Conservation (phyloP, 1,284 basidiomycete genomes). For the Cutaneotrichosporon spelunceum region DNA sequence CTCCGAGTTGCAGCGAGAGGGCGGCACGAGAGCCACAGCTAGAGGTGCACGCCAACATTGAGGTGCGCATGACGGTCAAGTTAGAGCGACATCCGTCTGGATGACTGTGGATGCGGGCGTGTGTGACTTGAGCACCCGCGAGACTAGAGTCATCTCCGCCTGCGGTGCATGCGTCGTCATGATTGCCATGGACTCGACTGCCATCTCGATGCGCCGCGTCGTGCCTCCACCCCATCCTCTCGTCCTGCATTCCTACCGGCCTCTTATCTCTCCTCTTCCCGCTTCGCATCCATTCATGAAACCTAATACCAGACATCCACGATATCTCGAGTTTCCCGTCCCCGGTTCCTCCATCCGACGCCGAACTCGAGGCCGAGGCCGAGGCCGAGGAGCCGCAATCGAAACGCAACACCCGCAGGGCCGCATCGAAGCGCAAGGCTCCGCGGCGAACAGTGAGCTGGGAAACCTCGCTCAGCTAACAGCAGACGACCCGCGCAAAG, state of each 20-base stretch:
- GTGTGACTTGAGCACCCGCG: background rate
- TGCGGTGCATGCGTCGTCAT: background rate
- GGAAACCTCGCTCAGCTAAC: background rate
- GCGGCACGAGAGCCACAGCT: background rate
- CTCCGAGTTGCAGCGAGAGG: background rate
- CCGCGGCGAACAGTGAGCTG: background rate
- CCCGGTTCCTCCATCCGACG: constrained; percentile 34
- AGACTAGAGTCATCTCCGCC: background rate
- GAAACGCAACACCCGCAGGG: background rate
- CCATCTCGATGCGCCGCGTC: background rate
- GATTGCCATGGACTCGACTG: background rate
- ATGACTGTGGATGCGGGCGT: background rate
- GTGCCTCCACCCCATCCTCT: background rate
- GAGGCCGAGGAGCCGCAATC: background rate
- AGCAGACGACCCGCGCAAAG: background rate
- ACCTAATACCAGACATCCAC: constrained; percentile 31
- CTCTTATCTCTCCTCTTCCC: background rate
- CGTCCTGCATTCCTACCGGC: background rate
- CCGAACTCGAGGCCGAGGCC: constrained; percentile 8
- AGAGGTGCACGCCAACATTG: background rate
- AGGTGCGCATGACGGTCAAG: background rate
- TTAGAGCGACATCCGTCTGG: background rate
- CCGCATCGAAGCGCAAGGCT: background rate
- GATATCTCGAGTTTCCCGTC: constrained; percentile 37
- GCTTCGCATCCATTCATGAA: background rate